These are phyloP conservation scores for Alloascoidea africana DNA, from an alignment of 805 yeast species.

Conservation along the genomic window DNA sequence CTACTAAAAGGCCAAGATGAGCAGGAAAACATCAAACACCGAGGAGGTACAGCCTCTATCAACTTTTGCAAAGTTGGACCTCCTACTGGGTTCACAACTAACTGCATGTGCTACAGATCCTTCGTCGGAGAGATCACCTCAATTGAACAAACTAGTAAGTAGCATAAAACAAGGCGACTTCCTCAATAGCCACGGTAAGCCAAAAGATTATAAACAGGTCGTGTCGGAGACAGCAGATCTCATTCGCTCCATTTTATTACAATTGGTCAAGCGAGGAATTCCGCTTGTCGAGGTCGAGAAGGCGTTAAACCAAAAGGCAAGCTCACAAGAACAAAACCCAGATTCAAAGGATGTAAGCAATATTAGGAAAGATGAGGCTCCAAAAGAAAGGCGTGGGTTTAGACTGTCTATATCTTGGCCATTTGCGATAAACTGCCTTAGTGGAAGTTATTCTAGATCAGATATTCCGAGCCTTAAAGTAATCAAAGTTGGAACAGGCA, in stretches of 20 bases:
- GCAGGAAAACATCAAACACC: too few species aligned
- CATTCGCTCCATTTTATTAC: conserved; percentile 48
- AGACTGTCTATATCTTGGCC: conserved; percentile 37
- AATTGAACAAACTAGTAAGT: too few species aligned
- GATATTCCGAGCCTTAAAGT: not conserved
- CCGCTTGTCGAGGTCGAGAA: conserved; percentile 64
- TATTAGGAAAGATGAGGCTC: conserved; percentile 90
- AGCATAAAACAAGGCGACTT: too few species aligned
- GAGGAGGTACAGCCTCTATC: too few species aligned
- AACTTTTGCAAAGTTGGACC: too few species aligned
- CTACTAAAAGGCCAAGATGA: too few species aligned
- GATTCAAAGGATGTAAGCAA: conserved; percentile 76
- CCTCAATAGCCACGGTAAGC: too few species aligned
- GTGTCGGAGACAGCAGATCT: conserved; percentile 98
- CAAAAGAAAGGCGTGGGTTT: conserved; percentile 75
- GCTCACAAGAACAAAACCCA: conserved; percentile 69
- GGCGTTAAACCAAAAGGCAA: too few species aligned
- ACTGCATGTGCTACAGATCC: too few species aligned
- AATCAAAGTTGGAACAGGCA: too few species aligned
- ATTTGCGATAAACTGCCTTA: conserved; percentile 10
- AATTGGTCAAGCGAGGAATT: conserved; percentile 63
- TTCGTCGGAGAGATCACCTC: too few species aligned
- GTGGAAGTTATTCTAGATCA: conserved; percentile 5
- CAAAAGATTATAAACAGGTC: conserved; percentile 47
- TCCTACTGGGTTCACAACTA: too few species aligned